Percentiles rank a stretch among this genome's conserved stretches.
phyloP scores from a whole-genome alignment of 108 stramenopile species.

The Cyclotella sp. region DNA sequence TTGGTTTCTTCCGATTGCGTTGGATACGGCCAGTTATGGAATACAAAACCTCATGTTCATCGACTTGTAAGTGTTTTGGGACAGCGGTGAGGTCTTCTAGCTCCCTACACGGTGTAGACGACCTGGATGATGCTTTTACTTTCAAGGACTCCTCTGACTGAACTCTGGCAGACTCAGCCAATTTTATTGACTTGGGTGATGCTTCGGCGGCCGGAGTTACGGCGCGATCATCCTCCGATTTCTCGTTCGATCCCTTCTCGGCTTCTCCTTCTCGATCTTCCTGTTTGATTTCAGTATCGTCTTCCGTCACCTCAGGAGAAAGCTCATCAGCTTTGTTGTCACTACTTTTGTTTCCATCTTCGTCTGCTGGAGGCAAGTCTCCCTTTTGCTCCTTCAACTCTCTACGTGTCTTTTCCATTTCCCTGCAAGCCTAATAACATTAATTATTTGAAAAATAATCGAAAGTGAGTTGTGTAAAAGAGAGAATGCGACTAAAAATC shows the following conservation, averaged over 20 bases:
- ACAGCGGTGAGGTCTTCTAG: constrained; percentile 3
- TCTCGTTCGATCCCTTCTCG: not conserved
- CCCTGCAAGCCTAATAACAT: constrained; percentile 57
- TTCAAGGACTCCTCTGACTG: constrained; percentile 1
- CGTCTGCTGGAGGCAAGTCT: not conserved
- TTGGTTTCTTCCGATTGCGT: constrained; percentile 44
- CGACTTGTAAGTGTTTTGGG: constrained; percentile 12
- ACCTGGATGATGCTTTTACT: not conserved
- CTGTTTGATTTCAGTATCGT: not conserved
- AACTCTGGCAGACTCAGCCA: not conserved
- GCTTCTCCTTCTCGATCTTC: not conserved
- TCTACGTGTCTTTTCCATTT: constrained; percentile 69
- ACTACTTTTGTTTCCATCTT: constrained; percentile 4
- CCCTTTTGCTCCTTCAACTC: constrained; percentile 32
- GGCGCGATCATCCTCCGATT: not conserved
- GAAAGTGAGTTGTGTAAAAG: no score
- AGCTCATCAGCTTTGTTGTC: not conserved
- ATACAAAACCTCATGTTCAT: constrained; percentile 23
- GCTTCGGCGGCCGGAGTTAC: not conserved
- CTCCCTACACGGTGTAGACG: not conserved
- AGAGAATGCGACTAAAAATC: no score
- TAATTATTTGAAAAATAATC: no score
- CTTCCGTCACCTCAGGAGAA: not conserved
- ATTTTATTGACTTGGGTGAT: not conserved
- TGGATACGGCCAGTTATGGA: constrained; percentile 31